A percentile compares a stretch with the other conserved stretches of the same genome.
Conservation (phyloP, 1,139 yeast species). For the Debaryomycetaceae sp. region DNA sequence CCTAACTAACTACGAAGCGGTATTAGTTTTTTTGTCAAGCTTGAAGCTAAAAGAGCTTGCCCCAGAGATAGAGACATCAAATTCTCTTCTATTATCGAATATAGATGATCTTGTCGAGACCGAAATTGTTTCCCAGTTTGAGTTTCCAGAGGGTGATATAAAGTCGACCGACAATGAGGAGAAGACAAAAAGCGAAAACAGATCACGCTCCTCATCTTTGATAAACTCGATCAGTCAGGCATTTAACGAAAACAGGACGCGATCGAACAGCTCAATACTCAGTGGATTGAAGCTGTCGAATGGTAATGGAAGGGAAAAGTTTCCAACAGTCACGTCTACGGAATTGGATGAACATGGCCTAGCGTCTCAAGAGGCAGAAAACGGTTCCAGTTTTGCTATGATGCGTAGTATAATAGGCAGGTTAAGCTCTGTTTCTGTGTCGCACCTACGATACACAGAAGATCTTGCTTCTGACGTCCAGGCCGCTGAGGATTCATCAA, state of each 20-base stretch:
- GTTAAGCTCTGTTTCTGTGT: constrained; percentile 29
- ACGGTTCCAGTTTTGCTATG: constrained; percentile 22
- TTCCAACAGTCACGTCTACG: constrained; percentile 21
- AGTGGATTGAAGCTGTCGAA: constrained; percentile 18
- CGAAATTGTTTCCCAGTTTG: constrained; percentile 26
- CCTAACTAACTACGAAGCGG: constrained; percentile 44
- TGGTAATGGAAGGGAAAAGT: constrained; percentile 20
- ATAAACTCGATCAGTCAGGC: constrained; percentile 33
- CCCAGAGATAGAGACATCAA: constrained; percentile 10
- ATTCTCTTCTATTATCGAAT: constrained; percentile 18
- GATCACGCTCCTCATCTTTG: constrained; percentile 40
- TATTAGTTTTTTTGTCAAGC: constrained; percentile 35
- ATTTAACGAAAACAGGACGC: constrained; percentile 30
- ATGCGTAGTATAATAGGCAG: constrained; percentile 36
- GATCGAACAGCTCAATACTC: constrained; percentile 30
- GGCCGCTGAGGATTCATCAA: constrained; percentile 4
- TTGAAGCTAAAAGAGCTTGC: constrained; percentile 32
- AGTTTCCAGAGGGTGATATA: constrained; percentile 24
- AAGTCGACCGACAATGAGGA: constrained; percentile 15
- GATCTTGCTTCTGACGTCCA: constrained; percentile 2
- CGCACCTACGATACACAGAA: constrained; percentile 11
- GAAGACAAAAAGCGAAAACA: constrained; percentile 10
- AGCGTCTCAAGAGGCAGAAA: constrained; percentile 10
- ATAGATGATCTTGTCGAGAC: constrained; percentile 29
- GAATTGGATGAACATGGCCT: constrained; percentile 12